Base-by-base conservation (phyloP, 768 basidiomycete species). In the Gloeopeniophorella convolvens region DNA sequence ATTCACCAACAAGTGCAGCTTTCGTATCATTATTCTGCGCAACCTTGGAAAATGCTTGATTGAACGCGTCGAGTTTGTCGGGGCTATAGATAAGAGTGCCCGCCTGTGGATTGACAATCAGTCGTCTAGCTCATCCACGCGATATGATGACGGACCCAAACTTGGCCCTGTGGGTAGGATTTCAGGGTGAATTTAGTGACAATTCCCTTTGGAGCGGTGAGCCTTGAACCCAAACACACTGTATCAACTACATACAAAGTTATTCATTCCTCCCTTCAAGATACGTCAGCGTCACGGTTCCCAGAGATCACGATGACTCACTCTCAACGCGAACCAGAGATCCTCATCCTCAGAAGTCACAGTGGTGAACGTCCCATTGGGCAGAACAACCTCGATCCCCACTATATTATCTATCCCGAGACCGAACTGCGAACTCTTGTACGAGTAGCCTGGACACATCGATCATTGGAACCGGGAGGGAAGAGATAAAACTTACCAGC, bases 181-280 rank as follows among this genome's bases (percentile, higher is more conserved):
- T n/a, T 72, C n/a, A 83, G 41, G 0, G 73, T 76, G 53, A 82
- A 76, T 36, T 64, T 68, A 1, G 80, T 82, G 1, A 83, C 77
- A 34, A 82, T 74, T 0, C 81, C 82, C 70, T 72, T 20, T 15
- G 37, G 41, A 26, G 5, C 0, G n/a, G 12, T 42, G n/a, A 21
- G 33, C 16, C 5, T n/a, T 5, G 20, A 0, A 8, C 11, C 8
- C 37, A 30, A 10, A 34, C 18, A 28, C 12, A 8, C 1, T 18
- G 18, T 13, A 6, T 45, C 23, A 30, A n/a, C 32, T 9, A 45
- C 68, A 2, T 33, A 67, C 72, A 46, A 80, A 80, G 47, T 81
- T 83, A 50, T 81, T 80, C 48, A 69, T 54, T 6, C 77, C 79
- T 21, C 80, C 81, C 76, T 80, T 42, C 13, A 6, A 35, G 21